Base-by-base conservation (phyloP, 805 yeast species). In the Yarrowia porcina region DNA sequence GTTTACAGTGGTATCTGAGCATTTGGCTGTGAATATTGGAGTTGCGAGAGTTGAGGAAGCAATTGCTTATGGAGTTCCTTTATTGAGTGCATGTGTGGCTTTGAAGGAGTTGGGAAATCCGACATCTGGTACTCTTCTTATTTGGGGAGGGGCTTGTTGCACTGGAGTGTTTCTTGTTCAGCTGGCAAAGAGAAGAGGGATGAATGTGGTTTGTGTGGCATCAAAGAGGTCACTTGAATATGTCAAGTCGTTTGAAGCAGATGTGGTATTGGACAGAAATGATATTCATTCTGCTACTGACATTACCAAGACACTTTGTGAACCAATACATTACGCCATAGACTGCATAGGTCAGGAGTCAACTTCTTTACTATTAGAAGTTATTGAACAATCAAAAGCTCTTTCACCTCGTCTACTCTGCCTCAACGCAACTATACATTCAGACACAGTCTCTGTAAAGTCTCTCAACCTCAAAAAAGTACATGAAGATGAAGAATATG, bases 141-240 rank as follows among this genome's bases (percentile, higher is more conserved):
- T 56, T 10, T 56, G 61, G 61, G 61, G 61, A 21, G 61, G 61
- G 21, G 49, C 61, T 20, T 12, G 36, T 15, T 28, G 36, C n/a
- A 57, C 59, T 1, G 59, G 62, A 12, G 21, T 44, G 21, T 57
- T 44, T 45, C 32, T 28, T 9, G 11, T n/a, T 27, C 62, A 57
- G 10, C 9, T 57, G 25, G 62, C 62, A 11, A 57, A 44, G 17
- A 9, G 17, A n/a, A 21, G 8, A 25, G 57, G 57, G 3, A 15
- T 56, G 4, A 42, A 6, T 4, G 61, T 56, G 27, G 15, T 42
- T 10, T 12, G 30, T 21, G 32, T 44, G 13, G 35, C 38, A 7
- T 30, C 38, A 5, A 17, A 41, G 18, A 20, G 27, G 10, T 30
- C 36, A 2, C 10, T 5, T 2, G 17, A 25, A 12, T 42, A 42